These are phyloP conservation scores for Paecilomyces niveus DNA, from an alignment of 2,329 filamentous ascomycete genomes.

Conservation along the genomic window DNA sequence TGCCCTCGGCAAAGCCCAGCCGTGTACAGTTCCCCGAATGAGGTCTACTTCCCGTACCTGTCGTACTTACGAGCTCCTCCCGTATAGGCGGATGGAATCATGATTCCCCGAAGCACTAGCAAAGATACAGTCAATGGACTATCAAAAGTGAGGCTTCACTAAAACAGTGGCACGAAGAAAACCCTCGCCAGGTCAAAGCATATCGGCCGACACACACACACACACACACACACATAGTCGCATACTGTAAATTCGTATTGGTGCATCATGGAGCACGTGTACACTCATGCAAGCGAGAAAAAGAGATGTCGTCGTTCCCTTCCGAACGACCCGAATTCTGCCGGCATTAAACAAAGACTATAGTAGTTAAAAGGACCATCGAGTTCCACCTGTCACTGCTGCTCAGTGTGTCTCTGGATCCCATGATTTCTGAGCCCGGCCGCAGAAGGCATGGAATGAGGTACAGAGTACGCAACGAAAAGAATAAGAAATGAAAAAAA, in stretches of 20 bases:
- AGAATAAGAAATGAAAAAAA: constrained; percentile 2
- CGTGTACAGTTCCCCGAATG: background rate
- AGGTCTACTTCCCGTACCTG: background rate
- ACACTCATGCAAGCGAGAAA: too few species aligned
- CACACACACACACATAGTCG: background rate
- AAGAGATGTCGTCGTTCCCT: too few species aligned
- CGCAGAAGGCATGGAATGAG: background rate
- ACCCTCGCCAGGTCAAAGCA: background rate
- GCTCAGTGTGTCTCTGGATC: background rate
- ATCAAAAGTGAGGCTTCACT: background rate
- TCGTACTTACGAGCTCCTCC: background rate
- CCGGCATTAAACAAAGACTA: too few species aligned
- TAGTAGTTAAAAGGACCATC: background rate
- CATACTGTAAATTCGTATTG: too few species aligned
- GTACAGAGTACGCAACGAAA: background rate
- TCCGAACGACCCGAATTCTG: too few species aligned
- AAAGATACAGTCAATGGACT: background rate
- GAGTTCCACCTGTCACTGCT: background rate
- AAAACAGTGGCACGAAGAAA: background rate
- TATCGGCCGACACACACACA: background rate
- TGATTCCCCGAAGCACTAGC: background rate
- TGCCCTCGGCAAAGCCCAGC: background rate
- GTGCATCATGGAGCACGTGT: too few species aligned
- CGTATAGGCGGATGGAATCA: background rate
- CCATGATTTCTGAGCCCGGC: background rate